Evolutionary conservation across 805 yeast genomes (phyloP), one percentile per base, ranked within the genome.

Genomic region (Wickerhamiella spandovensis): DNA sequence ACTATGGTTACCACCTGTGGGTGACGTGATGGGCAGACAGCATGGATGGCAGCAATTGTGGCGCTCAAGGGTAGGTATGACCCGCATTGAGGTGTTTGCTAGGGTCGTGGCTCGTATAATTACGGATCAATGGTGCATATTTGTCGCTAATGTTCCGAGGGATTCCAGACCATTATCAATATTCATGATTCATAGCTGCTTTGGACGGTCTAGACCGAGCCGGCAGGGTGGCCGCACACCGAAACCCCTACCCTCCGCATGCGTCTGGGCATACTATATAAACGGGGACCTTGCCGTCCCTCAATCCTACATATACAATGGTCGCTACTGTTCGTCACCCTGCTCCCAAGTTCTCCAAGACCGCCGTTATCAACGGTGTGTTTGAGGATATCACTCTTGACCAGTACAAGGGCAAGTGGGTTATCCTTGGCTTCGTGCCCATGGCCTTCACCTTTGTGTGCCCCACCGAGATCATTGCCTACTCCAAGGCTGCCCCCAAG

Each of bases 401-500:
- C 65, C 84, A 86, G 73, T 92, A 82, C 85, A 82, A 82, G 76
- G 98, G 98, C 67, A 86, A 92, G 74, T 92, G 97, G 95, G 96
- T 92, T 61, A 73, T 92, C 58, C 78, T 92, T 65, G 97, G 94
- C 56, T 92, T 92, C 76, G 83, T 92, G 70, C 99, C 98, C 72
- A 76, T 90, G 79, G 98, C 98, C 48, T 92, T 92, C 89, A 92
- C 99, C 54, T 92, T 92, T 63, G 97, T 92, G 57, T 92, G 98
- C 76, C 98, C 99, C 72, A 92, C 98, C 61, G 97, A 92, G 78
- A 89, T 92, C 76, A 82, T 92, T 72, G 97, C 97, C 62, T 92
- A 88, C 83, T 85, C 96, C 57, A 95, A 90, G 63, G 96, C 97
- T 61, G 84, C 79, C 63, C 79, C 81, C 76, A 81, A 82, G 77